These are phyloP conservation scores for Vigna nakashimae DNA, from an alignment of 306 rosid genomes.

Conservation along the genomic window DNA sequence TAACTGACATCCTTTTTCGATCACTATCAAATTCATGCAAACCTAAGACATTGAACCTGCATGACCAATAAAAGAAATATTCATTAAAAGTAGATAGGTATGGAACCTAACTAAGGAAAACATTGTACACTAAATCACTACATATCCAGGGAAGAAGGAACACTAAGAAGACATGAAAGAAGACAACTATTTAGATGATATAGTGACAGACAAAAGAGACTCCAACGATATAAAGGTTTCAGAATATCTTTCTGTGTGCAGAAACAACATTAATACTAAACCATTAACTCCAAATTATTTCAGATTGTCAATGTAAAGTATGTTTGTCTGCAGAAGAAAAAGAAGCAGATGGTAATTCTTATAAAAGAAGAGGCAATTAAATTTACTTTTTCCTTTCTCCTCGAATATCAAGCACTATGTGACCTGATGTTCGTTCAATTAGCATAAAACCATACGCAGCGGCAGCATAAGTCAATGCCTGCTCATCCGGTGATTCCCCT, in stretches of 20 bases:
- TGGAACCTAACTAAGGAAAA: conserved; percentile 29
- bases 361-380: conserved; percentile 25
- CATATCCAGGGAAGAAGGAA: conserved; percentile 15
- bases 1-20: conserved; percentile 94
- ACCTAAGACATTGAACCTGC: conserved; percentile 94
- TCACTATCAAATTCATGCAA: conserved; percentile 97
- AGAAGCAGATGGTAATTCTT: conserved; percentile 17
- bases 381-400: conserved; percentile 76
- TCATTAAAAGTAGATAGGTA: conserved; percentile 34
- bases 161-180: background rate
- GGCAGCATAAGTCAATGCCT: conserved; percentile 91
- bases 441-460: conserved; percentile 92
- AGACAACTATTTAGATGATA: background rate
- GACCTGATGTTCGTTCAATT: conserved; percentile 91
- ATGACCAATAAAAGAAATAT: conserved; percentile 44
- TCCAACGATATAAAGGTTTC: conserved; percentile 9
- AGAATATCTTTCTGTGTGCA: conserved; percentile 10
- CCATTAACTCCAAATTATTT: conserved; percentile 6
- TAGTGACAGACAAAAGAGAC: conserved; percentile 3
- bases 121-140: conserved; percentile 27
- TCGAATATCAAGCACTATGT: conserved; percentile 82
- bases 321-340: conserved; percentile 31
- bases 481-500: conserved; percentile 99
- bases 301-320: background rate
- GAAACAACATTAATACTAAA: conserved; percentile 13